A percentile compares a stretch with the other conserved stretches of the same genome.
phyloP scores from a whole-genome alignment of 106 monocot genomes.

The Ottelia alismoides region DNA sequence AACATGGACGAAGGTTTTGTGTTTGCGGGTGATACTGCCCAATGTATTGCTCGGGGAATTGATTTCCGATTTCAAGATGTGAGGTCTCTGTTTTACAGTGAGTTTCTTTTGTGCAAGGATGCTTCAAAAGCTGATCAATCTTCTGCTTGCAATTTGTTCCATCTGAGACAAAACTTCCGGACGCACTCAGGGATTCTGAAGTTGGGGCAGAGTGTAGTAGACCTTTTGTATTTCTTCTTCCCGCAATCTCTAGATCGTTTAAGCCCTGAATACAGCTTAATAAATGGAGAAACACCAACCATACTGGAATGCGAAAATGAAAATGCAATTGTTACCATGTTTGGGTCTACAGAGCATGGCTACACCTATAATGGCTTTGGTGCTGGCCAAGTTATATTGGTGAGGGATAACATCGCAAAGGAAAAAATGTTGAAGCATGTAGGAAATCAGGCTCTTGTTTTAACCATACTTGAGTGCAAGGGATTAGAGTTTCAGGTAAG shows the following conservation, averaged over 20 bases:
- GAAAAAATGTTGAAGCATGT: slow-evolving; percentile 20
- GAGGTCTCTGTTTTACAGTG: slow-evolving; percentile 44
- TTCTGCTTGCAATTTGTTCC: slow-evolving; percentile 27
- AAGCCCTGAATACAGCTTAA: slow-evolving; percentile 32
- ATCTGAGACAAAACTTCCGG: slow-evolving; percentile 47
- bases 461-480: slow-evolving; percentile 65
- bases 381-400: slow-evolving; percentile 60
- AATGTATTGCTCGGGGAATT: slow-evolving; percentile 53
- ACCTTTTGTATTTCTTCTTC: slow-evolving; percentile 36
- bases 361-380: slow-evolving; percentile 29
- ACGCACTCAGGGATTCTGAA: slow-evolving; percentile 54
- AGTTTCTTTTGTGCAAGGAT: slow-evolving; percentile 15
- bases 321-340: slow-evolving; percentile 52
- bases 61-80: slow-evolving; percentile 74
- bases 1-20: slow-evolving; percentile 49
- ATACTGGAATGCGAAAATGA: slow-evolving; percentile 38
- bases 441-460: slow-evolving; percentile 47
- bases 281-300: slow-evolving; percentile 58
- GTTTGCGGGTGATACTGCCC: slow-evolving; percentile 78
- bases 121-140: background rate
- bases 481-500: slow-evolving; percentile 71
- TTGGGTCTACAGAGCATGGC: slow-evolving; percentile 19
- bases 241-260: slow-evolving; percentile 40
- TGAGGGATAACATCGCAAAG: slow-evolving; percentile 33
- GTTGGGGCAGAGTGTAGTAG: slow-evolving; percentile 48